phyloP scores from a whole-genome alignment of 1,139 yeast genomes.

The Eremothecium cymbalariae region DNA sequence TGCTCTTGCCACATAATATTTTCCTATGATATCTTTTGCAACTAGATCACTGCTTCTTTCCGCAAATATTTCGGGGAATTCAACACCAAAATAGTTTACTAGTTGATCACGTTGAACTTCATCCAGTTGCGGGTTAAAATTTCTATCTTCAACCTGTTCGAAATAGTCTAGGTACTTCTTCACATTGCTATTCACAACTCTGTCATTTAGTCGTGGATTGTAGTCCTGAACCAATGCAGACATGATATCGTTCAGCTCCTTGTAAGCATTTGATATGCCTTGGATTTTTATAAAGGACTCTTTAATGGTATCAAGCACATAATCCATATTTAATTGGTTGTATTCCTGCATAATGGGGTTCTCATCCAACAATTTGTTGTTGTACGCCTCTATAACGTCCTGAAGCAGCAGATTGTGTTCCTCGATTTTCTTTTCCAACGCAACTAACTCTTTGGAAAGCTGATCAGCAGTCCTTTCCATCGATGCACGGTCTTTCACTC shows the following conservation, averaged over 20 bases:
- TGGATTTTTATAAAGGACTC: constrained; percentile 19
- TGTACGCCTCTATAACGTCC: constrained; percentile 14
- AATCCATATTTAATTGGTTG: constrained; percentile 20
- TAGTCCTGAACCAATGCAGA: constrained; percentile 27
- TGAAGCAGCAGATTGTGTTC: constrained; percentile 12
- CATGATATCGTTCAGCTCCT: constrained; percentile 24
- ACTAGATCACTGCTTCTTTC: constrained; percentile 21
- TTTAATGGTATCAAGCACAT: constrained; percentile 14
- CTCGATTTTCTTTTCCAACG: constrained; percentile 14
- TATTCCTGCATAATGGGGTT: constrained; percentile 22
- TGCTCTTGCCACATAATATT: constrained; percentile 22
- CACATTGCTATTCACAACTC: constrained; percentile 30
- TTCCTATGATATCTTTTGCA: constrained; percentile 24
- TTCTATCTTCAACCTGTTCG: constrained; percentile 13
- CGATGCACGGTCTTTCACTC: constrained; percentile 5
- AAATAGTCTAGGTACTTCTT: constrained; percentile 14
- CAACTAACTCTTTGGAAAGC: constrained; percentile 12
- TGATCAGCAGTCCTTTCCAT: constrained; percentile 1
- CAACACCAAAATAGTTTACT: constrained; percentile 20
- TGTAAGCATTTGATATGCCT: constrained; percentile 19
- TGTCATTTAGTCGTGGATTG: constrained; percentile 32
- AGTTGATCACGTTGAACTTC: constrained; percentile 24
- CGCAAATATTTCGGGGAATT: constrained; percentile 26
- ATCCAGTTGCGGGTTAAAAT: constrained; percentile 20
- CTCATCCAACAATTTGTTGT: constrained; percentile 15